phyloP scores from a whole-genome alignment of 768 basidiomycete species.

The Nidularia pulvinata region DNA sequence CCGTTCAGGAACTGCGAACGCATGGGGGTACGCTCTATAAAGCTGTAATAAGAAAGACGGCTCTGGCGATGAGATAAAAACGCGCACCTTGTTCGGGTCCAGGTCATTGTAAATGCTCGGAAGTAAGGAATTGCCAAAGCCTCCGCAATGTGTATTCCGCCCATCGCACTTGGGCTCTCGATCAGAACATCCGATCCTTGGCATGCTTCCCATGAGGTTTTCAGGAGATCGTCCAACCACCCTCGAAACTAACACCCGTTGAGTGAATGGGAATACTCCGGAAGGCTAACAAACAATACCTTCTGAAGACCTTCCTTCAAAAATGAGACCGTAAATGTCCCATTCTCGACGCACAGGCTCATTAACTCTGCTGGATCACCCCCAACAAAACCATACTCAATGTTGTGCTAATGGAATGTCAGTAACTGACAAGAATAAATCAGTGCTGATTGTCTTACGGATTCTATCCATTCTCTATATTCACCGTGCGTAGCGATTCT shows the following conservation, averaged over 20 bases:
- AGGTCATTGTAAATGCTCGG: slow-evolving; percentile 97
- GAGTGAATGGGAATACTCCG: too few relatives aligned
- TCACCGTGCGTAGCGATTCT: slow-evolving; percentile 96
- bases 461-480: slow-evolving; percentile 94
- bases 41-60: slow-evolving; percentile 4
- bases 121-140: slow-evolving; percentile 93
- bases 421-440: slow-evolving; percentile 3
- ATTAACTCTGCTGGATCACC: slow-evolving; percentile 98
- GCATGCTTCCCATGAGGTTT: slow-evolving; percentile 96
- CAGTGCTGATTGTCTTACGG: slow-evolving; percentile 48
- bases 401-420: slow-evolving; percentile 68
- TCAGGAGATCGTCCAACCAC: slow-evolving; percentile 95
- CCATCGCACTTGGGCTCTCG: slow-evolving; percentile 98
- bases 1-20: slow-evolving; percentile 95
- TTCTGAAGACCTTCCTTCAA: slow-evolving; percentile 88
- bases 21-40: slow-evolving; percentile 89
- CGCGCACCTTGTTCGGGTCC: slow-evolving; percentile 84
- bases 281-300: slow-evolving; percentile 34
- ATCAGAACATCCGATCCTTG: slow-evolving; percentile 92
- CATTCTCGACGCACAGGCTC: slow-evolving; percentile 98
- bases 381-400: slow-evolving; percentile 92
- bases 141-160: slow-evolving; percentile 95
- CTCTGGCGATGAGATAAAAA: neutral
- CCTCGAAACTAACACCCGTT: slow-evolving; percentile 76
- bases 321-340: slow-evolving; percentile 95